Percentiles rank a stretch among this genome's conserved stretches.
Evolutionary conservation across 1,139 yeast species (phyloP).

Genomic region (Saccharomyces hybrid): DNA sequence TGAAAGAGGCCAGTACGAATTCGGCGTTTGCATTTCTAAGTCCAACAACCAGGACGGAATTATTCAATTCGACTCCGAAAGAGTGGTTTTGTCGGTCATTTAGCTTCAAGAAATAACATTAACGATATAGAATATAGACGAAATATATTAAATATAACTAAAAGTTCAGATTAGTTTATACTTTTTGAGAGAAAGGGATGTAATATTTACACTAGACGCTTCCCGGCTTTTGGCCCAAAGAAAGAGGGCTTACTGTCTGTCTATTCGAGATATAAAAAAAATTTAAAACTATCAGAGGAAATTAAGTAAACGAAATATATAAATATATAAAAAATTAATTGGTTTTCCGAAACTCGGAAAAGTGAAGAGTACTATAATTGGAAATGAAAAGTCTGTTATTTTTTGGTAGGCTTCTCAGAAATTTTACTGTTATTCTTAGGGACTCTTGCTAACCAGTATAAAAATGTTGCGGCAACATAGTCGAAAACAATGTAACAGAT

Average conservation of each 20-base stretch:
- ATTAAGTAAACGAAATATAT: too few relatives aligned
- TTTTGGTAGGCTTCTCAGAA: background rate
- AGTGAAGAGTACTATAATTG: background rate
- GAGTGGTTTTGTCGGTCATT: slow-evolving; percentile 1
- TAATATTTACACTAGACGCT: background rate
- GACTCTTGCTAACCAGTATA: slow-evolving; percentile 76
- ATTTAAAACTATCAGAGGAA: too few relatives aligned
- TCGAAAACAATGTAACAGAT: slow-evolving; percentile 40
- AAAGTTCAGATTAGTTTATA: too few relatives aligned
- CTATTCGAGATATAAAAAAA: too few relatives aligned
- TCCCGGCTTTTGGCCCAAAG: too few relatives aligned
- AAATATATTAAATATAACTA: too few relatives aligned
- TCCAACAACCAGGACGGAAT: slow-evolving; percentile 8
- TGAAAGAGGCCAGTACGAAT: slow-evolving; percentile 25
- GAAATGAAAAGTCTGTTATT: background rate
- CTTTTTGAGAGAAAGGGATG: background rate
- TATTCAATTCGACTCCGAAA: slow-evolving; percentile 14
- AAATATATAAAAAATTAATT: too few relatives aligned
- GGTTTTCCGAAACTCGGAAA: too few relatives aligned
- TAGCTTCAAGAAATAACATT: background rate
- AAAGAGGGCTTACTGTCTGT: too few relatives aligned
- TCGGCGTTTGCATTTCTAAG: slow-evolving; percentile 17
- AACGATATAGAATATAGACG: background rate
- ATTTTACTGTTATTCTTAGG: slow-evolving; percentile 37
- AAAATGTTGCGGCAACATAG: slow-evolving; percentile 41